Evolutionary conservation across 2,329 filamentous ascomycete genomes (phyloP).

Genomic region (Nothophoma quercina): DNA sequence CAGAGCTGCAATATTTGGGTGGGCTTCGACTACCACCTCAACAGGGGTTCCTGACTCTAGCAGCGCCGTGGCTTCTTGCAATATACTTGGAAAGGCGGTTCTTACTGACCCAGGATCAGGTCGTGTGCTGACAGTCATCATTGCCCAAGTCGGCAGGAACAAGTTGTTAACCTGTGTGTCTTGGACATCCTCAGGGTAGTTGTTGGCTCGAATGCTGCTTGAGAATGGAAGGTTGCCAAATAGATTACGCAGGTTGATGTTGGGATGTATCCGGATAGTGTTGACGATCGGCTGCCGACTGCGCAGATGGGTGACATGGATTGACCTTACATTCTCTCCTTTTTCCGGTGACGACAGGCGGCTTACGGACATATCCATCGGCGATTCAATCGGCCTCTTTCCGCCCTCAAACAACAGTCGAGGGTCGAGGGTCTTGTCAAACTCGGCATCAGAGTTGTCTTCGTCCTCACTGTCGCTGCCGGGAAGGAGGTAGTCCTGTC

Average conservation of each 20-base stretch:
- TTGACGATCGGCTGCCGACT: conserved; percentile 32
- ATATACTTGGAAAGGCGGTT: conserved; percentile 17
- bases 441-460: conserved; percentile 8
- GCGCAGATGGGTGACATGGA: conserved; percentile 27
- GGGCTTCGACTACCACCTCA: conserved; percentile 25
- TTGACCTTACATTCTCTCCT: conserved; percentile 16
- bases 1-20: conserved; percentile 34
- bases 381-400: conserved; percentile 7
- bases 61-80: conserved; percentile 24
- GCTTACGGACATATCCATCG: conserved; percentile 18
- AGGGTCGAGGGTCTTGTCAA: conserved; percentile 23
- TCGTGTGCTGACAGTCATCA: conserved; percentile 32
- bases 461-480: conserved; percentile 23
- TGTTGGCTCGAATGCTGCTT: conserved; percentile 17
- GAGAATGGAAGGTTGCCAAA: conserved; percentile 31
- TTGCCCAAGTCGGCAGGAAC: conserved; percentile 35
- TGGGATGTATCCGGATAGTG: conserved; percentile 32
- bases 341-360: conserved; percentile 4
- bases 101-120: conserved; percentile 29
- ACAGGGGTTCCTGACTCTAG: conserved; percentile 18
- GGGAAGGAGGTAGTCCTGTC: conserved; percentile 29
- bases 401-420: conserved; percentile 15
- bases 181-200: conserved; percentile 20
- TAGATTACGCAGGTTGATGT: conserved; percentile 26
- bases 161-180: conserved; percentile 23